Evolutionary conservation across 495 filamentous ascomycete genomes (phyloP).

Genomic region (Ascodesmis nigricans): DNA sequence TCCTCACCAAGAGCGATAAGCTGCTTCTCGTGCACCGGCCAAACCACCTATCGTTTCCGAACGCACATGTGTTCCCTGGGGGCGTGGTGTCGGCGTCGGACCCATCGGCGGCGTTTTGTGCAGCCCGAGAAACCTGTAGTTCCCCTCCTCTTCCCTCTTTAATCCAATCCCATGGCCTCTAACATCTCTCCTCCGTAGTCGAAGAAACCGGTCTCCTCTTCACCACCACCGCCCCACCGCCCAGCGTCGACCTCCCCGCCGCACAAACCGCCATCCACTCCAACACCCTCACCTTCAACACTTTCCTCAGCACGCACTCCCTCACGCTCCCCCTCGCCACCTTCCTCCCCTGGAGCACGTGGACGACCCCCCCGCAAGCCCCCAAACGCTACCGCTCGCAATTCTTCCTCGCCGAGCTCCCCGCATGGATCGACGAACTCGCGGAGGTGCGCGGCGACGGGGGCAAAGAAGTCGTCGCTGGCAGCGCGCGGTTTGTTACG

Average conservation of each 20-base stretch:
- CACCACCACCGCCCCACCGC: constrained; percentile 33
- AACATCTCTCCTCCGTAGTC: too few species aligned
- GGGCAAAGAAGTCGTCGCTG: constrained; percentile 61
- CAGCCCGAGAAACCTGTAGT: too few species aligned
- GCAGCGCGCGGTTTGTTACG: constrained; percentile 48
- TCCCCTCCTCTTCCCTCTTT: too few species aligned
- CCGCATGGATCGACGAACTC: constrained; percentile 20
- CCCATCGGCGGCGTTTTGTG: too few species aligned
- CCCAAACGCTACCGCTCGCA: constrained; percentile 69
- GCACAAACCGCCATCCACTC: constrained; percentile 47
- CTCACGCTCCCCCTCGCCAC: constrained; percentile 8
- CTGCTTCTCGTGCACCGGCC: too few species aligned
- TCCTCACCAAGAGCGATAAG: too few species aligned
- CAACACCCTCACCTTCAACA: constrained; percentile 29
- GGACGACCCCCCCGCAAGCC: constrained; percentile 59
- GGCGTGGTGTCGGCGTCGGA: too few species aligned
- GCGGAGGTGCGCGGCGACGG: constrained; percentile 58
- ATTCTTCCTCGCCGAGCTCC: constrained; percentile 93
- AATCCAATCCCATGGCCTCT: too few species aligned
- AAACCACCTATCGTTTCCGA: too few species aligned
- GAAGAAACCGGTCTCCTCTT: constrained; percentile 86
- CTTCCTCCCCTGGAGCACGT: constrained; percentile 69
- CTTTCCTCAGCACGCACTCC: constrained; percentile 27
- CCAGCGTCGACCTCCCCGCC: constrained; percentile 33
- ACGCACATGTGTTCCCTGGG: too few species aligned